Percentiles rank a stretch among this genome's conserved stretches.
phyloP scores from a whole-genome alignment of 2,329 filamentous ascomycete genomes.

The Dothistroma pini region DNA sequence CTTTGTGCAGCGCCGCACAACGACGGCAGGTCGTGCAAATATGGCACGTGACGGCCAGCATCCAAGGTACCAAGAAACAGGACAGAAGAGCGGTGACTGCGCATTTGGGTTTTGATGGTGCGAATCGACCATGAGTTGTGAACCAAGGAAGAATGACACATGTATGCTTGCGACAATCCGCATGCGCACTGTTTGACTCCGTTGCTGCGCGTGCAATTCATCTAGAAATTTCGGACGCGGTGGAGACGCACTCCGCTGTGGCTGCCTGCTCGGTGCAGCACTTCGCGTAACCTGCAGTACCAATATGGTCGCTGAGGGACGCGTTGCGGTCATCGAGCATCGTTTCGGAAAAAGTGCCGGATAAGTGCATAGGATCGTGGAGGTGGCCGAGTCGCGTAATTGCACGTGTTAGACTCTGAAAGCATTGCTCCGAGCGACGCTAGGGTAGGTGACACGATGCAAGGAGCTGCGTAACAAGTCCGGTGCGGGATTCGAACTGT shows the following conservation, averaged over 20 bases:
- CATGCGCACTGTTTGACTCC: slow-evolving; percentile 1
- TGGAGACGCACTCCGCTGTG: background rate
- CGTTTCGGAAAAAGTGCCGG: background rate
- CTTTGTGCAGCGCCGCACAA: slow-evolving; percentile 1
- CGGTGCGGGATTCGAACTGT: background rate
- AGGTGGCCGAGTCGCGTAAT: background rate
- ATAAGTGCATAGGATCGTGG: background rate
- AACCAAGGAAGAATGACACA: background rate
- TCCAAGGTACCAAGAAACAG: background rate
- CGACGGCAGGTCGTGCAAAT: background rate
- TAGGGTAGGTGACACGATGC: slow-evolving; percentile 7
- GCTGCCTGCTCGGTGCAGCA: background rate
- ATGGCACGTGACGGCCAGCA: background rate
- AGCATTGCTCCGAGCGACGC: background rate
- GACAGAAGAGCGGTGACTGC: background rate
- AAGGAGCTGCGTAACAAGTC: background rate
- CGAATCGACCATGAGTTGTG: background rate
- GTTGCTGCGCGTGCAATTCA: slow-evolving; percentile 3
- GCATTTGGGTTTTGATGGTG: background rate
- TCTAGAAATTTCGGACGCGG: background rate
- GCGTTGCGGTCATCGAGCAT: background rate
- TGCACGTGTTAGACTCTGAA: background rate
- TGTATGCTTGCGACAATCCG: slow-evolving; percentile 4
- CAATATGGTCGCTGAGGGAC: background rate
- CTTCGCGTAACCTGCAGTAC: background rate